Base-by-base conservation (phyloP, 345 rosid genomes). In the Garcia nutans region DNA sequence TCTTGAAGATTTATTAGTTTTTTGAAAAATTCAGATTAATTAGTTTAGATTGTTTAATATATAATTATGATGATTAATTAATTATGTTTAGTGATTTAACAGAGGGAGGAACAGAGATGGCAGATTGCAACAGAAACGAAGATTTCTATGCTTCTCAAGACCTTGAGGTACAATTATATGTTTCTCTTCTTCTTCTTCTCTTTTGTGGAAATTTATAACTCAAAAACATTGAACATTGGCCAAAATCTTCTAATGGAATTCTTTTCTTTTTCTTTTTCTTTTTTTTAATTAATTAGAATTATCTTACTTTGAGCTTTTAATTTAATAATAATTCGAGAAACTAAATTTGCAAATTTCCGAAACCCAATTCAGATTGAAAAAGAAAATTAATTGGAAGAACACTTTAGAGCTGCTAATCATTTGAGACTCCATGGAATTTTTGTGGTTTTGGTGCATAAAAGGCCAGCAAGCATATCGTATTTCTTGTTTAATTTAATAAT, bases 121-220 rank as follows among this genome's bases (percentile, higher is more conserved):
- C 87, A 17, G 90, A 84, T 66, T 84, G 65, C 86, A 86, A 77
- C 77, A 68, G 86, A 78, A 86, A 76, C 57, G 83, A 83, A 19
- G 86, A 85, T 58, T 71, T 70, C 16, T 74, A 74, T 19, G 74
- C 70, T 76, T 81, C 90, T 70, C 87, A 80, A 61, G 77, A 83
- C 28, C 72, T 77, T 41, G 85, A 86, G 89, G 90, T 88, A 80
- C 69, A 15, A 31, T 26, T 47, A 8, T 44, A 9, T 5, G 6
- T 37, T 37, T 0, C 19, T 44, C 54, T 23, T 6, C 10, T 62
- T 28, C 44, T 42, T 31, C 26, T 6, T 26, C 10, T n/a, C 37
- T n/a, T 26, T 41, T 1, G 2, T 5, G 56, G 13, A 24, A 59
- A 2, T 72, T 12, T 15, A 8, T 11, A 26, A 33, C 16, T 33